phyloP scores from a whole-genome alignment of 768 basidiomycete species.

The Suillus brevipes region DNA sequence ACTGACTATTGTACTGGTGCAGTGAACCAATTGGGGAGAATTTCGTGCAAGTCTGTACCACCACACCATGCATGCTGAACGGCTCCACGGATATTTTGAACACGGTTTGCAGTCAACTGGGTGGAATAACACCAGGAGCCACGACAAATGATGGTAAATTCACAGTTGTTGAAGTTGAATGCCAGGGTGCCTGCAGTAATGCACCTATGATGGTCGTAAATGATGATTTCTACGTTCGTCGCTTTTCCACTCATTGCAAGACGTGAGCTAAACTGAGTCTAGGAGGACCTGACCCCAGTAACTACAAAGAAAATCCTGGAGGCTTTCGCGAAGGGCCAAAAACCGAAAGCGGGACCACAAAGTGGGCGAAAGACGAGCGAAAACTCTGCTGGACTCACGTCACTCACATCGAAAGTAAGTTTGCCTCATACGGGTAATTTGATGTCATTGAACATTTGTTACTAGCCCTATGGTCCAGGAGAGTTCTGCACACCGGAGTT shows the following conservation, averaged over 20 bases:
- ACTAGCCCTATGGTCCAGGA: slow-evolving; percentile 90
- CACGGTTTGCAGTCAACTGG: slow-evolving; percentile 80
- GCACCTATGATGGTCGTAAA: slow-evolving; percentile 95
- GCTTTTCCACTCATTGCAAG: slow-evolving; percentile 9
- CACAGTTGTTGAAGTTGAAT: slow-evolving; percentile 97
- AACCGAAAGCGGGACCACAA: slow-evolving; percentile 94
- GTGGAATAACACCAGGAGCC: slow-evolving; percentile 81
- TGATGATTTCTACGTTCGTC: slow-evolving; percentile 92
- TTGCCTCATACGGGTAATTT: slow-evolving; percentile 8
- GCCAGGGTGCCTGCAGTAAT: slow-evolving; percentile 97
- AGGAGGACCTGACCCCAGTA: slow-evolving; percentile 84
- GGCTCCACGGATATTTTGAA: slow-evolving; percentile 91
- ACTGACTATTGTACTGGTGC: slow-evolving; percentile 5
- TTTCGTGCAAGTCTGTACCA: slow-evolving; percentile 98
- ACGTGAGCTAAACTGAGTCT: slow-evolving; percentile 14
- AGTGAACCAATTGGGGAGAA: slow-evolving; percentile 93
- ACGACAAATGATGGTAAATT: slow-evolving; percentile 97
- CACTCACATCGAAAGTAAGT: slow-evolving; percentile 70
- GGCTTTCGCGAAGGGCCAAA: slow-evolving; percentile 76
- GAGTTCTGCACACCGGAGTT: slow-evolving; percentile 88
- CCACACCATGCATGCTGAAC: slow-evolving; percentile 95
- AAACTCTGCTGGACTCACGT: slow-evolving; percentile 89
- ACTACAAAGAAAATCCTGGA: slow-evolving; percentile 80
- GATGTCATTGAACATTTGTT: slow-evolving; percentile 10
- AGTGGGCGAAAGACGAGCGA: slow-evolving; percentile 84